Conservation (phyloP, 2,329 filamentous ascomycete species). For the Stylonectria norvegica region DNA sequence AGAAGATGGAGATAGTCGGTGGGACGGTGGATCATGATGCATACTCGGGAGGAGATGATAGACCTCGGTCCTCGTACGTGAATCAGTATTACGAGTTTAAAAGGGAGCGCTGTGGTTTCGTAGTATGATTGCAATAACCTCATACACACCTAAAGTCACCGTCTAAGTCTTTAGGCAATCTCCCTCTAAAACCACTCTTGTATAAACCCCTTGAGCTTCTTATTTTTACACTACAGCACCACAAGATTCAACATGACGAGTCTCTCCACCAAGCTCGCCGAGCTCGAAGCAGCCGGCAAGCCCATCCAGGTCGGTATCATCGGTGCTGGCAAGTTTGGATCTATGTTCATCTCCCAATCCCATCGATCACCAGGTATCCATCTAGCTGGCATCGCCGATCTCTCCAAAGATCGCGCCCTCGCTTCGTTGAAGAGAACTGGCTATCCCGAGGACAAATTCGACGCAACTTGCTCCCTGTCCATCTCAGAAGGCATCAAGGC, state of each 20-base stretch:
- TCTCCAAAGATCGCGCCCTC: conserved; percentile 38
- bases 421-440: conserved; percentile 39
- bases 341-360: conserved; percentile 46
- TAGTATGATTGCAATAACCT: too few species aligned
- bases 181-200: too few species aligned
- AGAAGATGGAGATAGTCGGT: neutral
- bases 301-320: conserved; percentile 43
- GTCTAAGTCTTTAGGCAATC: too few species aligned
- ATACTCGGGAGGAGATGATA: neutral
- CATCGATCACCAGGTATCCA: conserved; percentile 41
- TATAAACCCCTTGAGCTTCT: too few species aligned
- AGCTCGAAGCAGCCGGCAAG: conserved; percentile 37
- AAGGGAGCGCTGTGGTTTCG: too few species aligned
- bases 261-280: conserved; percentile 39
- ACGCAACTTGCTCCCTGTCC: conserved; percentile 31
- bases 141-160: too few species aligned
- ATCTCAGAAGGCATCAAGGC: conserved; percentile 38
- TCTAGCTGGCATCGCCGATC: conserved; percentile 42
- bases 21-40: conserved; percentile 3
- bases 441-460: conserved; percentile 38
- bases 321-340: conserved; percentile 45
- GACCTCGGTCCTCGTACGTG: neutral
- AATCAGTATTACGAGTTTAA: neutral
- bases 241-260: conserved; percentile 36
- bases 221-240: too few species aligned